phyloP scores from a whole-genome alignment of 2,329 filamentous ascomycete species.

The Fusarium heterosporum region DNA sequence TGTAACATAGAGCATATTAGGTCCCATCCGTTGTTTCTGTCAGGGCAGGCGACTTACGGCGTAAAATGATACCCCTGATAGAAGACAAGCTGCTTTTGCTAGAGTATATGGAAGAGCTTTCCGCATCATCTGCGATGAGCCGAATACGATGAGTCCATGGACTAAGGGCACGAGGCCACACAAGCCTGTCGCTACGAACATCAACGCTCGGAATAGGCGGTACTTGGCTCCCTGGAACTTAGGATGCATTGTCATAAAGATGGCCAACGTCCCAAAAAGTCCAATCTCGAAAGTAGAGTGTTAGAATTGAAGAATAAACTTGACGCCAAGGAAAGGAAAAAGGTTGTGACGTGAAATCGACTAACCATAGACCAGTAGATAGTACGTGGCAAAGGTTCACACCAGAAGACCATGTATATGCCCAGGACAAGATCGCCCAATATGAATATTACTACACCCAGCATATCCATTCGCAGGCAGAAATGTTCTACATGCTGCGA shows the following conservation, averaged over 20 bases:
- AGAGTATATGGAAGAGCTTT: neutral
- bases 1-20: neutral
- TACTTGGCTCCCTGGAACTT: neutral
- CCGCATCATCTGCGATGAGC: neutral
- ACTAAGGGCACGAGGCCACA: neutral
- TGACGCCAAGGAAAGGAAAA: neutral
- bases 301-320: neutral
- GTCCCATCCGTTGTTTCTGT: neutral
- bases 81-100: neutral
- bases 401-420: neutral
- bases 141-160: neutral
- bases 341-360: neutral
- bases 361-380: slow-evolving; percentile 2
- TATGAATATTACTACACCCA: neutral
- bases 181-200: neutral
- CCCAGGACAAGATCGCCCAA: neutral
- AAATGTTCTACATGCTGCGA: neutral
- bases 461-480: neutral
- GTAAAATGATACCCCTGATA: neutral
- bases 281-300: neutral
- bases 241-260: neutral
- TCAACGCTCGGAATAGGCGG: neutral
- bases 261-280: neutral
- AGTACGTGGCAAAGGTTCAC: neutral
- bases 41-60: neutral